Conservation (phyloP, 2,329 filamentous ascomycete species). For the Teratosphaeria nubilosa region DNA sequence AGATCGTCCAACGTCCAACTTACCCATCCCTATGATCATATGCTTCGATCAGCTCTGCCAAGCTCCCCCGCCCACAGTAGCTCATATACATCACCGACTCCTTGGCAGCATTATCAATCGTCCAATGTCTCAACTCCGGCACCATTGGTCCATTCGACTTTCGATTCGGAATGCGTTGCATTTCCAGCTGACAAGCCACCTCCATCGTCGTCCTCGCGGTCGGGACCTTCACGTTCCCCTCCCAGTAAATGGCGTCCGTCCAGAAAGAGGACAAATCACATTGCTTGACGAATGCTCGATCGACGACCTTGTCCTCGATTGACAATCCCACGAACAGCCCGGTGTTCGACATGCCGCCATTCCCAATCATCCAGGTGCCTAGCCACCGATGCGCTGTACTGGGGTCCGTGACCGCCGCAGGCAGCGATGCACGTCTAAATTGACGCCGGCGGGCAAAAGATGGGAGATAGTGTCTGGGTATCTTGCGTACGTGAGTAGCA, state of each 20-base stretch:
- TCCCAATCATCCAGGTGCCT: background rate
- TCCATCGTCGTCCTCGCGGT: background rate
- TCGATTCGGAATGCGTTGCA: background rate
- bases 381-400: background rate
- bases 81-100: background rate
- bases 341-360: background rate
- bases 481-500: background rate
- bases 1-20: background rate
- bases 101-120: background rate
- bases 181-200: background rate
- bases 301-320: background rate
- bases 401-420: background rate
- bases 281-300: background rate
- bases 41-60: background rate
- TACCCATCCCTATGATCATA: background rate
- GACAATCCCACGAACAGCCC: background rate
- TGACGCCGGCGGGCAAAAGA: background rate
- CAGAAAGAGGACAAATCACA: background rate
- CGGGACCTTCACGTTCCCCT: background rate
- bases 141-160: background rate
- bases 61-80: background rate
- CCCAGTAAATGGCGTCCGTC: background rate
- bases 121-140: background rate
- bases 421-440: background rate
- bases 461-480: background rate